Base-by-base conservation (phyloP, 2,329 filamentous ascomycete species). In the Pyrenophora tritici-repentis region DNA sequence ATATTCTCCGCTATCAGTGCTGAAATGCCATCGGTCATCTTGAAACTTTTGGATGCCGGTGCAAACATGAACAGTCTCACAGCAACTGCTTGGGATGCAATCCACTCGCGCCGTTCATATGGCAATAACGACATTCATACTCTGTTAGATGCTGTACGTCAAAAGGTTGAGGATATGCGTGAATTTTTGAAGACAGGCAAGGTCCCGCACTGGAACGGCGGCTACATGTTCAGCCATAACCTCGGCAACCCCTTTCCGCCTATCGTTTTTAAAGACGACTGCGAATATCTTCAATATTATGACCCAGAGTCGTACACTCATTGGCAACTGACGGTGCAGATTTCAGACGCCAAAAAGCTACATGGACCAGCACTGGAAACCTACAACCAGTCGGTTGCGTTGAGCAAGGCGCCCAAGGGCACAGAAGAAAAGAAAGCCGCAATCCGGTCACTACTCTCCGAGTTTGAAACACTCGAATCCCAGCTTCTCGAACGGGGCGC, bases 61-160 rank as follows among this genome's bases (percentile, higher is more conserved):
- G 87, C 82, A 3, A 82, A 92, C 70, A 79, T 85, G 0, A 89
- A 89, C 55, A 78, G 79, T 0, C 61, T 90, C 33, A 81, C 82
- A 0, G 67, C 64, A 6, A 31, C 56, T 2, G 73, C 73, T 2
- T 70, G 75, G 55, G 47, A 43, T 7, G 40, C 71, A 3, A 33
- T 70, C 0, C 47, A 67, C 1, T 50, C 79, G 1, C 38, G 40
- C 4, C 39, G 26, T 1, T 17, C 12, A 2, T 62, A 81, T 22
- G n/a, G 63, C 2, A 59, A 72, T n/a, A 73, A 76, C 46, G 62
- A 67, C 4, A 68, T 78, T 5, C 56, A 78, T 37, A 79, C 82
- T 1, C 71, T 87, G 0, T 70, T 94, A 16, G 88, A 91, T 53
- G 58, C 84, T 13, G 81, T 89, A 1, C 79, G 76, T 14, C 58